Evolutionary conservation across 2,329 filamentous ascomycete species (phyloP).

Genomic region (Paraphaeosphaeria minitans): DNA sequence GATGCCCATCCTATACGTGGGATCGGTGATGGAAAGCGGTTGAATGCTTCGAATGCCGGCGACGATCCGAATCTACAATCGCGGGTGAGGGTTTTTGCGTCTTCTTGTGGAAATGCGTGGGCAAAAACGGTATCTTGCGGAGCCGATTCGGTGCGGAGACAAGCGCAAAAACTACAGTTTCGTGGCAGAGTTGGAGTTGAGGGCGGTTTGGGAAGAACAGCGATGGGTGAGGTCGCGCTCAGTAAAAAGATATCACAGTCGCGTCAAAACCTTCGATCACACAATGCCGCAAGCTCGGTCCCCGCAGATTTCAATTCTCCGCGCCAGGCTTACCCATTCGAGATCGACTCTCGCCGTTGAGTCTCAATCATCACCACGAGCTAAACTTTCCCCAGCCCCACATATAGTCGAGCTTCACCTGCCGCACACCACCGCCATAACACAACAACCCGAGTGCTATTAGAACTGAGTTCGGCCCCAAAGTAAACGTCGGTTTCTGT

Average conservation of each 20-base stretch:
- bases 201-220: not conserved
- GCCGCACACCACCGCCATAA: not conserved
- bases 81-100: too few relatives aligned
- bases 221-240: not conserved
- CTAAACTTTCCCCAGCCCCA: not conserved
- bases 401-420: not conserved
- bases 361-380: not conserved
- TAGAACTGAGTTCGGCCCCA: not conserved
- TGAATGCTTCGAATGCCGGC: too few relatives aligned
- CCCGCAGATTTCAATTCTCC: not conserved
- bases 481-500: not conserved
- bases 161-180: not conserved
- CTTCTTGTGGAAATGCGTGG: too few relatives aligned
- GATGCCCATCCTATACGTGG: too few relatives aligned
- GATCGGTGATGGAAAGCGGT: too few relatives aligned
- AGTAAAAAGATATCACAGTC: not conserved
- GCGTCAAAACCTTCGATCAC: not conserved
- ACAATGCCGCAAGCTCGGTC: not conserved
- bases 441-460: not conserved
- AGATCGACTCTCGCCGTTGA: not conserved
- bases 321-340: not conserved
- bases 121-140: too few relatives aligned
- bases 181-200: not conserved
- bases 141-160: too few relatives aligned
- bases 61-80: too few relatives aligned